Conservation (phyloP, 768 basidiomycete species). For the Scleroderma citrinum region DNA sequence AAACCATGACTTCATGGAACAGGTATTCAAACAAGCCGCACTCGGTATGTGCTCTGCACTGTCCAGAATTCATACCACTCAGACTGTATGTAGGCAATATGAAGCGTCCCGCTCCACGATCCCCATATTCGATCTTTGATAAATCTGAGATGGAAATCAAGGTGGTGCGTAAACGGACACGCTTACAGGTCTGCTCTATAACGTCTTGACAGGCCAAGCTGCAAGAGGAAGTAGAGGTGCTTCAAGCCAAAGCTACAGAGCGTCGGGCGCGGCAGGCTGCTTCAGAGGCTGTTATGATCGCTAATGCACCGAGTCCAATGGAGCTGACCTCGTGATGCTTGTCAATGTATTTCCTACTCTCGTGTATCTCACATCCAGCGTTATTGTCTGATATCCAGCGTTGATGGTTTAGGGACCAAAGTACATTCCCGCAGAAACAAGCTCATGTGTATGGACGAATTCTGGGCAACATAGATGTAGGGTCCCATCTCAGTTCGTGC, state of each 20-base stretch:
- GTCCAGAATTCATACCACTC: not conserved
- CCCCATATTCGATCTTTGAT: conserved; percentile 59
- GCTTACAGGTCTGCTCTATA: not conserved
- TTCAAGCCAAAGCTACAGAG: conserved; percentile 46
- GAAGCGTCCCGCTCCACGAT: conserved; percentile 31
- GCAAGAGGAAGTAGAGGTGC: conserved; percentile 49
- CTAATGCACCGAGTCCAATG: conserved; percentile 27
- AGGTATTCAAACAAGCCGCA: conserved; percentile 70
- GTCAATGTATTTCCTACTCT: too few relatives aligned
- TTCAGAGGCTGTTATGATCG: conserved; percentile 24
- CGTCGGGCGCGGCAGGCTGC: conserved; percentile 32
- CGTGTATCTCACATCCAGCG: too few relatives aligned
- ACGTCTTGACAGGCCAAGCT: conserved; percentile 43
- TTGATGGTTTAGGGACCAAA: too few relatives aligned
- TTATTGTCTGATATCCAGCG: too few relatives aligned
- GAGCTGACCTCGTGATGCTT: conserved; percentile 16
- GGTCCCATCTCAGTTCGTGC: too few relatives aligned
- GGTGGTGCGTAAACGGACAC: conserved; percentile 34
- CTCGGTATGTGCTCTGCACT: conserved; percentile 35
- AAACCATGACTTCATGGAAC: conserved; percentile 83
- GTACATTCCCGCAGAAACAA: too few relatives aligned
- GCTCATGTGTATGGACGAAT: too few relatives aligned
- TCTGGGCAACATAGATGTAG: too few relatives aligned
- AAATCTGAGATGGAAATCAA: conserved; percentile 51
- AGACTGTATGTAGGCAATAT: conserved; percentile 36